Base-by-base conservation (phyloP, 176 grass and related monocot species). In the Hordeum marinum region DNA sequence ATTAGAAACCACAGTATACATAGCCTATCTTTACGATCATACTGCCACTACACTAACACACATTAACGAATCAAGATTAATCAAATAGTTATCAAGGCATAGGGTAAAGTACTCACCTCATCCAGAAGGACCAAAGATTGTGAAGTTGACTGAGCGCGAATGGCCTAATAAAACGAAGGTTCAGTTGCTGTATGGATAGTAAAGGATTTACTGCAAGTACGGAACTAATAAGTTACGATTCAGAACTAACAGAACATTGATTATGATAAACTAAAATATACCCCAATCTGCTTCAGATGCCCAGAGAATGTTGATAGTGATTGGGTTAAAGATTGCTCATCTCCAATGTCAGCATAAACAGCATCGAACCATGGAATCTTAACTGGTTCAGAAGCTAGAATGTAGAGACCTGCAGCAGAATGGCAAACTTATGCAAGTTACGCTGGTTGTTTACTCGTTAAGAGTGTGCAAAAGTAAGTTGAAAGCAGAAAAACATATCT, bases 291-390 rank as follows among this genome's bases (percentile, higher is more conserved):
- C 85, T 89, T 92, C 54, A 94, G 85, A 80, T 94, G 92, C 12
- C 92, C 92, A 90, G 92, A 94, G 84, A 94, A 94, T 62, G 92
- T 94, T 76, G 92, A 94, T 23, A 94, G 85, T 63, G 92, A 94
- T 65, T 94, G 90, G 55, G 85, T 92, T 62, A 94, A 87, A 88
- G 92, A 94, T 74, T 94, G 92, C 79, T 94, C 92, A 54, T 94
- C 92, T 88, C 92, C 92, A 81, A 94, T 94, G 77, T 94, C 92
- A 83, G 90, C 92, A 86, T 85, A 94, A 92, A 94, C 74, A 86
- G 89, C 92, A 90, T 94, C 83, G 43, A 94, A 92, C 92, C 92
- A 94, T 57, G 92, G 90, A 59, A 94, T 92, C 92, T 94, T 94
- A 54, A 94, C 92, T 80, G 92, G 92, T 81, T 94, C 92, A 72